These are phyloP conservation scores for Colletotrichum sp. DNA, from an alignment of 2,329 filamentous ascomycete genomes.

Conservation along the genomic window DNA sequence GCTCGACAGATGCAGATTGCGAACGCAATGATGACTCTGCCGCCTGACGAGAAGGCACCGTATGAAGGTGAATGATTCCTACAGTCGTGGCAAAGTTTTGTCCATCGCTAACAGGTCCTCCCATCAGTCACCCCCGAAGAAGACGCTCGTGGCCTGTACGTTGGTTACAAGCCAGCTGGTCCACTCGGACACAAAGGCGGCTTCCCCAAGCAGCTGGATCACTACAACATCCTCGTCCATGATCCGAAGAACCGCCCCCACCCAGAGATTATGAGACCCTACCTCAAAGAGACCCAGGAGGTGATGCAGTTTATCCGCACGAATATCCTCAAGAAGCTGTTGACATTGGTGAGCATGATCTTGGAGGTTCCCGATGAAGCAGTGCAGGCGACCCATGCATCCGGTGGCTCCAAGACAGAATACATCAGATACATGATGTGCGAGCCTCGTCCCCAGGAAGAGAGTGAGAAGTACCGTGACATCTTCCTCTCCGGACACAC, in stretches of 20 bases:
- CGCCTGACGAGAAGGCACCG: conserved; percentile 28
- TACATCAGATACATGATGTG: conserved; percentile 46
- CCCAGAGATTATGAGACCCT: not conserved
- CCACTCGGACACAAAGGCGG: not conserved
- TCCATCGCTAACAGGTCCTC: not conserved
- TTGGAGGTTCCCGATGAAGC: conserved; percentile 41
- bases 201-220: not conserved
- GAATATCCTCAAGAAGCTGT: conserved; percentile 34
- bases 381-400: conserved; percentile 37
- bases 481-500: conserved; percentile 46
- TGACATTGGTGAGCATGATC: conserved; percentile 41
- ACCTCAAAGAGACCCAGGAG: conserved; percentile 26
- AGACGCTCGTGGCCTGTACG: conserved; percentile 17
- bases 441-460: conserved; percentile 34
- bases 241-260: not conserved
- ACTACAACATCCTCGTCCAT: not conserved
- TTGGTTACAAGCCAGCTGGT: not conserved
- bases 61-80: conserved; percentile 26
- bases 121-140: conserved; percentile 29
- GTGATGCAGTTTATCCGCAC: conserved; percentile 29
- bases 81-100: accelerated
- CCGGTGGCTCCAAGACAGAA: conserved; percentile 37
- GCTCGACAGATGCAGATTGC: conserved; percentile 28
- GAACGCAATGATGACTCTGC: conserved; percentile 30
- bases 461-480: conserved; percentile 39